Conservation (phyloP, 2,329 filamentous ascomycete genomes). For the Cordyceps farinosa region DNA sequence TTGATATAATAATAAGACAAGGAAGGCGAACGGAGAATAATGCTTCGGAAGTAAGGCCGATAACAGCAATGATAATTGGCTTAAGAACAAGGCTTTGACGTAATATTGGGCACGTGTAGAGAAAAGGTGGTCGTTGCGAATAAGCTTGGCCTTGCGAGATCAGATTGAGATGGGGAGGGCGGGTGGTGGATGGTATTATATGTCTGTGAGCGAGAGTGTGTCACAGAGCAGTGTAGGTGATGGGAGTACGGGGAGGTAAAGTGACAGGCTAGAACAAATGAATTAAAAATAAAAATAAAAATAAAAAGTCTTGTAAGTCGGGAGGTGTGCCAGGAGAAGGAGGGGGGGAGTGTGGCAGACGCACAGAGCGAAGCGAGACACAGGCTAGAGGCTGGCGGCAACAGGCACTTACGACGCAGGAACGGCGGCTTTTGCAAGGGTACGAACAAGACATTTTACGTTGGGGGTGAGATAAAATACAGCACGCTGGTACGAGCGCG, state of each 20-base stretch:
- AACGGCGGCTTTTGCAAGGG: conserved; percentile 1
- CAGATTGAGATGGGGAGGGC: conserved; percentile 11
- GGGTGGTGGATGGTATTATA: conserved; percentile 14
- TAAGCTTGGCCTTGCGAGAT: conserved; percentile 6
- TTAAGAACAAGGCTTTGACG: neutral
- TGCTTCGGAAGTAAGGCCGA: neutral
- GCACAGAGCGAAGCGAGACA: neutral
- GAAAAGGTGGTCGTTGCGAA: neutral
- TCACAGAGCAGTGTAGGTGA: neutral
- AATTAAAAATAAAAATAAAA: conserved; percentile 5
- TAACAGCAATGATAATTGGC: neutral
- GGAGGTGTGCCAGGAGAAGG: conserved; percentile 9
- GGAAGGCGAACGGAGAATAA: conserved; percentile 1
- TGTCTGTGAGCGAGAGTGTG: conserved; percentile 14
- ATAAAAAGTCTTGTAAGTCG: conserved; percentile 7
- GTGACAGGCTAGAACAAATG: neutral
- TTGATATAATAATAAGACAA: conserved; percentile 2
- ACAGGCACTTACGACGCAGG: conserved; percentile 5
- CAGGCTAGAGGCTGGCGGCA: neutral
- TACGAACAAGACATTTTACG: neutral
- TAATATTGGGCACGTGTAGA: neutral
- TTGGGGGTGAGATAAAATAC: conserved; percentile 7
- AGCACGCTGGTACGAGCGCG: neutral
- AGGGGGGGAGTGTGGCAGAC: conserved; percentile 9
- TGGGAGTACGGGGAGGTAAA: neutral